Percentiles rank a stretch among this genome's conserved stretches.
Evolutionary conservation across 2,329 filamentous ascomycete species (phyloP).

Genomic region (Alternaria arbusti): DNA sequence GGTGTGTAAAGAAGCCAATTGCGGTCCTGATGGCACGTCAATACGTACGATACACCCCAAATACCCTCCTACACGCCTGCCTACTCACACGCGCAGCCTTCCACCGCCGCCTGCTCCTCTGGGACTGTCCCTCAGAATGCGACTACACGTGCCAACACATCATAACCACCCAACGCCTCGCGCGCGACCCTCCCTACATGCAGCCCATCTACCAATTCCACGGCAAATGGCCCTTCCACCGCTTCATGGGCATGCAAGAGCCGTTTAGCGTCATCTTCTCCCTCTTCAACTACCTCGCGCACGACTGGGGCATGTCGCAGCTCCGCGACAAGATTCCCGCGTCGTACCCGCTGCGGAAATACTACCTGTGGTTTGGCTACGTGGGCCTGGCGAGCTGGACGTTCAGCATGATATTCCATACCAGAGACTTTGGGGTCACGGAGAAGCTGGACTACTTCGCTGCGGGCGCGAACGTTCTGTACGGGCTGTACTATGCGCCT

Average conservation of each 20-base stretch:
- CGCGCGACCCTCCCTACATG: slow-evolving; percentile 67
- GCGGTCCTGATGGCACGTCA: slow-evolving; percentile 65
- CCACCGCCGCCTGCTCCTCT: slow-evolving; percentile 84
- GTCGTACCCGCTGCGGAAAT: slow-evolving; percentile 76
- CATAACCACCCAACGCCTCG: slow-evolving; percentile 74
- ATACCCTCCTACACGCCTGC: neutral
- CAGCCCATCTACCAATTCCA: slow-evolving; percentile 86
- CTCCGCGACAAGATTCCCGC: slow-evolving; percentile 73
- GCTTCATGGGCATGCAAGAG: slow-evolving; percentile 92
- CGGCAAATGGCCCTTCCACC: slow-evolving; percentile 97
- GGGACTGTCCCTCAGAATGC: slow-evolving; percentile 93
- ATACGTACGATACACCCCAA: slow-evolving; percentile 67
- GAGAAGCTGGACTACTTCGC: slow-evolving; percentile 97
- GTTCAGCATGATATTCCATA: slow-evolving; percentile 91
- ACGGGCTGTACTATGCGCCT: slow-evolving; percentile 85
- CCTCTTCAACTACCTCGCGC: slow-evolving; percentile 86
- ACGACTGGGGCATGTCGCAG: slow-evolving; percentile 76
- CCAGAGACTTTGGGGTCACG: slow-evolving; percentile 80
- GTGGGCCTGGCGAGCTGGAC: slow-evolving; percentile 84
- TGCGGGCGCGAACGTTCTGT: slow-evolving; percentile 87
- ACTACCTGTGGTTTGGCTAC: slow-evolving; percentile 80
- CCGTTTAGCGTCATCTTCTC: slow-evolving; percentile 93
- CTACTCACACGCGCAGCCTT: slow-evolving; percentile 64
- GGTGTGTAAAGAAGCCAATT: slow-evolving; percentile 84
- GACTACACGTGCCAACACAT: slow-evolving; percentile 98